Evolutionary conservation across 2,329 filamentous ascomycete species (phyloP).

Genomic region (Aureobasidium pullulans): DNA sequence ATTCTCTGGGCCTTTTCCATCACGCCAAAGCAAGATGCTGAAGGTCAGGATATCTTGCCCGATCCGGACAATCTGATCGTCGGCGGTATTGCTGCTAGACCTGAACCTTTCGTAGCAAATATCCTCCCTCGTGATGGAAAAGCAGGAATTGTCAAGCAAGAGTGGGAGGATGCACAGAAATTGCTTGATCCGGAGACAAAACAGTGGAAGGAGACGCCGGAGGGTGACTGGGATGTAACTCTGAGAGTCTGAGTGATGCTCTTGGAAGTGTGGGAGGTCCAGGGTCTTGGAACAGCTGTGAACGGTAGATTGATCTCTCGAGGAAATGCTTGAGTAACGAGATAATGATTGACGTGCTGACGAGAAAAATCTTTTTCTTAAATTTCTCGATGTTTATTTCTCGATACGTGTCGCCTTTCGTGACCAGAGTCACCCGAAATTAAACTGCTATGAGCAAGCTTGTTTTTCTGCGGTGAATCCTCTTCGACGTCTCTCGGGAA

Average conservation of each 20-base stretch:
- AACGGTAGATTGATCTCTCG: too few relatives aligned
- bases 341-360: too few relatives aligned
- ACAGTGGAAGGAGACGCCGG: not conserved
- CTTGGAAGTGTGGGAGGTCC: too few relatives aligned
- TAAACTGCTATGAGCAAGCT: too few relatives aligned
- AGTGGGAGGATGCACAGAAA: not conserved
- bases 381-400: too few relatives aligned
- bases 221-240: not conserved
- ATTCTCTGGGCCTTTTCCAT: constrained; percentile 40
- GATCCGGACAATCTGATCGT: constrained; percentile 28
- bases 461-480: too few relatives aligned
- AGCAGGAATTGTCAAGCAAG: not conserved
- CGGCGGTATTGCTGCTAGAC: not conserved
- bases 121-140: not conserved
- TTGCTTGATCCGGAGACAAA: not conserved
- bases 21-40: constrained; percentile 19
- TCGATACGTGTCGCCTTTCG: too few relatives aligned
- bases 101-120: not conserved
- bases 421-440: too few relatives aligned
- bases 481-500: too few relatives aligned
- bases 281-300: too few relatives aligned
- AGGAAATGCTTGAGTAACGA: too few relatives aligned
- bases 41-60: constrained; percentile 30
- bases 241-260: not conserved
- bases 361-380: too few relatives aligned